Percentiles rank a stretch among this genome's conserved stretches.
Evolutionary conservation across 2,329 filamentous ascomycete species (phyloP).

Genomic region (Neonectria punicea): DNA sequence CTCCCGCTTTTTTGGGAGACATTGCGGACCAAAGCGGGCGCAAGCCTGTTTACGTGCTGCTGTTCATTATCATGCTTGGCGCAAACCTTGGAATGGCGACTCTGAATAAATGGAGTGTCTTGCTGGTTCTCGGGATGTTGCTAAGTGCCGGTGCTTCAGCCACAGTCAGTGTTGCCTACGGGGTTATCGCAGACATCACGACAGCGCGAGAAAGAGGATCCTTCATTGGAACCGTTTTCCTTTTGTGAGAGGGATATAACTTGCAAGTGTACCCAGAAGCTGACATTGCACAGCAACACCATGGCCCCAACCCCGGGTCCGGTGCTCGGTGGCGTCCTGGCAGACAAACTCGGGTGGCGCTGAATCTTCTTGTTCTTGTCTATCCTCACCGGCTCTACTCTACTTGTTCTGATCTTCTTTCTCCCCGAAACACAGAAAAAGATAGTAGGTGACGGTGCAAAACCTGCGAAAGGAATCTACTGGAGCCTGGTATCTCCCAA

Average conservation of each 20-base stretch:
- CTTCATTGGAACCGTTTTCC: conserved; percentile 5
- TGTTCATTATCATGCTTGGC: conserved; percentile 60
- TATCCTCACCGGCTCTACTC: conserved; percentile 57
- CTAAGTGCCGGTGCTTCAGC: conserved; percentile 3
- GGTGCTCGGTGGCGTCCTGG: conserved; percentile 68
- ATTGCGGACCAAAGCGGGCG: conserved; percentile 65
- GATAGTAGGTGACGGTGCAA: conserved; percentile 63
- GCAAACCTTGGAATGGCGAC: conserved; percentile 43
- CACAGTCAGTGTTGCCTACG: conserved; percentile 15
- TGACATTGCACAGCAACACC: conserved; percentile 2
- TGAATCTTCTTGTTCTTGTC: conserved; percentile 72
- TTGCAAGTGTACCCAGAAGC: background rate
- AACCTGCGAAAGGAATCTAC: background rate
- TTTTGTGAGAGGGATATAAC: conserved; percentile 3
- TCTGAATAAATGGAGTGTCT: background rate
- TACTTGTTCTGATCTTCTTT: conserved; percentile 60
- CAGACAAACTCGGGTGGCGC: conserved; percentile 68
- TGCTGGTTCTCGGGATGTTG: conserved; percentile 14
- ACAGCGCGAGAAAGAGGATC: conserved; percentile 20
- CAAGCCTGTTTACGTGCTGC: conserved; percentile 64
- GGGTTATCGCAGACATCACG: conserved; percentile 22
- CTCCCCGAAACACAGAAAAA: conserved; percentile 65
- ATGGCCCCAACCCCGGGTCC: conserved; percentile 55
- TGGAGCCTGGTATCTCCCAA: background rate
- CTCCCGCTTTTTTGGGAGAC: conserved; percentile 53